phyloP scores from a whole-genome alignment of 2,329 filamentous ascomycete species.

The Penicillium sumatraense region DNA sequence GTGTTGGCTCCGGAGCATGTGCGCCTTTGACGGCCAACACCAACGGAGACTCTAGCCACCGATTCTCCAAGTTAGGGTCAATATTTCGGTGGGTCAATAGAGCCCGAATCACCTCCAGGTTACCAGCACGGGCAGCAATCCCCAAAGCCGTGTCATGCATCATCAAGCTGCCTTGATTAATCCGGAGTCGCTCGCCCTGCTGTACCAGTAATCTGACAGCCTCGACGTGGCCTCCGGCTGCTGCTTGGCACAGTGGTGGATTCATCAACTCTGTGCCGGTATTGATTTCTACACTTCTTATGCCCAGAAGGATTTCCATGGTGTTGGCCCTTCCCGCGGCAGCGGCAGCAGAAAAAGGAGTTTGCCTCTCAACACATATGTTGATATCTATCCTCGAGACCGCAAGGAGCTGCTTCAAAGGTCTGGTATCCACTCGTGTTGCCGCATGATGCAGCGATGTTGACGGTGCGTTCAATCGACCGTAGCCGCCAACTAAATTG shows the following conservation, averaged over 20 bases:
- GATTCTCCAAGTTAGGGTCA: not conserved
- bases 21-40: not conserved
- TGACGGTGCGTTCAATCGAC: not conserved
- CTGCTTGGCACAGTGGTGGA: not conserved
- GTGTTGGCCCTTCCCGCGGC: not conserved
- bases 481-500: not conserved
- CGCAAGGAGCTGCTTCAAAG: not conserved
- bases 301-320: not conserved
- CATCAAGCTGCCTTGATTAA: not conserved
- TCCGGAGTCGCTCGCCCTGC: not conserved
- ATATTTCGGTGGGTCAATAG: not conserved
- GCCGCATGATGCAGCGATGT: not conserved
- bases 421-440: not conserved
- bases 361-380: not conserved
- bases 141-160: not conserved
- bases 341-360: not conserved
- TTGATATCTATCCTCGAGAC: not conserved
- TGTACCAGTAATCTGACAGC: not conserved
- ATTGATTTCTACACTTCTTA: not conserved
- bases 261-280: not conserved
- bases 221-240: not conserved
- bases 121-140: not conserved
- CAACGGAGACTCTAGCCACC: not conserved
- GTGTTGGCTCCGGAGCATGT: not conserved
- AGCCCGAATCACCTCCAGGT: not conserved